Base-by-base conservation (phyloP, 805 yeast species). In the Suhomyces tanzawaensis region DNA sequence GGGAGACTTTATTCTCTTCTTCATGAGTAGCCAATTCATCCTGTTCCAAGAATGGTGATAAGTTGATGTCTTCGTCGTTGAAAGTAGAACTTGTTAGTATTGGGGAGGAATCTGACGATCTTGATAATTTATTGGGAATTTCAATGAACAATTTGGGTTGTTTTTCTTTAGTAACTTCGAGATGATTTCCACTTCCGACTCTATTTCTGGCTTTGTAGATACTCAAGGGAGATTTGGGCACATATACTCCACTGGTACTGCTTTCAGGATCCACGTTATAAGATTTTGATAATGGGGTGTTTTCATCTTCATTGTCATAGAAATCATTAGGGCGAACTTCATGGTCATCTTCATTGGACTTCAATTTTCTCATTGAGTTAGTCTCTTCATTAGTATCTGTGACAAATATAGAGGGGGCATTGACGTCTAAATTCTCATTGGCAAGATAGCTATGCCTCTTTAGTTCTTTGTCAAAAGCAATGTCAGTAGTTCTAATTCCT, bases 141-240 rank as follows among this genome's bases (percentile, higher is more conserved):
- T 50, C 48, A 18, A 55, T 40, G 26, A 40, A 48, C 18, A 55
- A 39, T 16, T 51, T 50, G 17, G 57, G 55, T 6, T 36, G 45
- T 17, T 12, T 14, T 9, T 13, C 13, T 30, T 14, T 30, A 11
- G 11, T 23, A 7, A 28, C 32, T 24, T 14, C 37, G 32, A 37
- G 33, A 31, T 31, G 37, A 29, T 41, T 35, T 3, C 19, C 27
- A 7, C 34, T 21, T 2, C 18, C 30, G 4, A 6, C 19, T 13
- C 40, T 42, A 29, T 45, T 37, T 15, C 48, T 40, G 6, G 53
- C 46, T 24, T 52, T 56, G 29, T 47, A 53, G 1, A 49, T 37
- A 34, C 51, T 49, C 16, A 60, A 36, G 1, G 66, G 66, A 8
- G 66, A 58, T 24, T 46, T 52, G 11, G 67, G 68, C 17, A 57